Evolutionary conservation across 2,329 filamentous ascomycete genomes (phyloP).

Genomic region (Exophiala sp.): DNA sequence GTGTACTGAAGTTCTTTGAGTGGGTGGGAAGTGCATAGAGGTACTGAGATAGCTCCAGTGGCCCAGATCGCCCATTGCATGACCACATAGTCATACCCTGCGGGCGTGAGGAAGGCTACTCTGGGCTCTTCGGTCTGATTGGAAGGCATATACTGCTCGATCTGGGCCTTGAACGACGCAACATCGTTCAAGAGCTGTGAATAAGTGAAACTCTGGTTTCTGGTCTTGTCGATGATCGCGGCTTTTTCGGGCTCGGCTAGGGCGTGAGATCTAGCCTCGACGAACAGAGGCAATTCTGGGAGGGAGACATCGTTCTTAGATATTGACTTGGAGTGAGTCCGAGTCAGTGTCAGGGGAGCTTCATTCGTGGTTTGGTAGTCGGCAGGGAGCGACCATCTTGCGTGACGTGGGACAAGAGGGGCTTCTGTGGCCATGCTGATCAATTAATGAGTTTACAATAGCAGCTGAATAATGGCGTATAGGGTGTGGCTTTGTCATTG

Average conservation of each 20-base stretch:
- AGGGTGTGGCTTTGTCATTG: background rate
- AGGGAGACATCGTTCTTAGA: slow-evolving; percentile 3
- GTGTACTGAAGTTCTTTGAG: slow-evolving; percentile 42
- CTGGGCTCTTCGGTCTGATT: slow-evolving; percentile 33
- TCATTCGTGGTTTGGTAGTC: slow-evolving; percentile 2
- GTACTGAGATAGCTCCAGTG: slow-evolving; percentile 42
- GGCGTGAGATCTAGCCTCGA: slow-evolving; percentile 37
- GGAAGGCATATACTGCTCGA: slow-evolving; percentile 32
- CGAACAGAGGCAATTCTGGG: slow-evolving; percentile 36
- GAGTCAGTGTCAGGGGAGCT: background rate
- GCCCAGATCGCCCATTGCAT: slow-evolving; percentile 46
- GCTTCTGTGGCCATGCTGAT: slow-evolving; percentile 13
- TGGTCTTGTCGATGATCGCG: slow-evolving; percentile 39
- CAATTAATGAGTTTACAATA: background rate
- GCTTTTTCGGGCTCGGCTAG: slow-evolving; percentile 34
- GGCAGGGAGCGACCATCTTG: slow-evolving; percentile 3
- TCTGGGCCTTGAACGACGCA: slow-evolving; percentile 35
- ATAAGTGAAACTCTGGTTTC: slow-evolving; percentile 40
- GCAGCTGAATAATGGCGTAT: background rate
- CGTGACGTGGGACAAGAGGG: slow-evolving; percentile 6
- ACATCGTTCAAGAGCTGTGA: slow-evolving; percentile 40
- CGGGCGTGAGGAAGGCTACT: slow-evolving; percentile 87
- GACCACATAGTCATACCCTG: slow-evolving; percentile 98
- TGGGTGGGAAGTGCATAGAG: slow-evolving; percentile 43
- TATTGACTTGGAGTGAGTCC: slow-evolving; percentile 1